Evolutionary conservation across 495 filamentous ascomycete species (phyloP).

Genomic region (Achaetomiella virescens): DNA sequence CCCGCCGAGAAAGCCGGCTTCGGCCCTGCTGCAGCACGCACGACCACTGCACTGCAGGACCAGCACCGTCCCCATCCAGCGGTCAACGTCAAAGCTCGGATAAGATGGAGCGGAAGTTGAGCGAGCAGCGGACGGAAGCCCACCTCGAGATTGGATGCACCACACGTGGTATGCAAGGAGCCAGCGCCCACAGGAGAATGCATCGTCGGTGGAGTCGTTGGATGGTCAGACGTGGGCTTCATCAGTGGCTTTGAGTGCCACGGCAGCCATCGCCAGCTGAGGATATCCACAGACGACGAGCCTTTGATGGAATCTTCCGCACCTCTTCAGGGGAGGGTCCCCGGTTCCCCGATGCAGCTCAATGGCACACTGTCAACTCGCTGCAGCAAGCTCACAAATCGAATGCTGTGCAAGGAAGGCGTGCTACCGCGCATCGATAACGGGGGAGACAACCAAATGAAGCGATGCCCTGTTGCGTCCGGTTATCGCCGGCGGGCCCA

Average conservation of each 20-base stretch:
- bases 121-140: slow-evolving; percentile 5
- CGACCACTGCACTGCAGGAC: background rate
- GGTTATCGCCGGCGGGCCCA: slow-evolving; percentile 4
- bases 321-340: no score
- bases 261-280: background rate
- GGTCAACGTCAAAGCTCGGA: background rate
- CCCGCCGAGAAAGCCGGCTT: background rate
- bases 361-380: no score
- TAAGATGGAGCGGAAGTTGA: background rate
- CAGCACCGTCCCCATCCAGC: background rate
- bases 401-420: background rate
- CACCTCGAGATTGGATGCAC: background rate
- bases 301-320: no score
- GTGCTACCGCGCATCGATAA: background rate
- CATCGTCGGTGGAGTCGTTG: background rate
- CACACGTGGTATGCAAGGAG: slow-evolving; percentile 6
- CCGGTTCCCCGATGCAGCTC: no score
- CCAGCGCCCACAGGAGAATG: background rate
- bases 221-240: background rate
- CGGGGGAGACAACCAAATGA: no score
- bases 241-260: no score
- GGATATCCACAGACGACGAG: no score
- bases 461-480: background rate
- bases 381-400: no score
- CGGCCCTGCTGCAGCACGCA: no score